These are phyloP conservation scores for Vitis riparia DNA, from an alignment of 164 flowering plant species.

Conservation along the genomic window DNA sequence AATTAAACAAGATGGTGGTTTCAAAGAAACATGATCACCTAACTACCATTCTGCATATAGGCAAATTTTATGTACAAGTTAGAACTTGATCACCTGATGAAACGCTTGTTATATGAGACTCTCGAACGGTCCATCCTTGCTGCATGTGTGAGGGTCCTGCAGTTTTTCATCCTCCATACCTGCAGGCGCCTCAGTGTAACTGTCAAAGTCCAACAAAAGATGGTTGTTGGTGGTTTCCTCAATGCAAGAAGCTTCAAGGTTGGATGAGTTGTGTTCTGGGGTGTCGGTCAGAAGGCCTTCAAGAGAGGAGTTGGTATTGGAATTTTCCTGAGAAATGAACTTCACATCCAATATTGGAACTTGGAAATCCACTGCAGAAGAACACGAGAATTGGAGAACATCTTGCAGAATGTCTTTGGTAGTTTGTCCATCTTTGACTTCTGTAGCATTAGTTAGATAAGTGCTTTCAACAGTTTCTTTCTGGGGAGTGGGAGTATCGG, in stretches of 20 bases:
- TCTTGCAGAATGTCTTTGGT: slow-evolving; percentile 16
- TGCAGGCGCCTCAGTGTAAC: slow-evolving; percentile 8
- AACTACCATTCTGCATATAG: too few relatives aligned
- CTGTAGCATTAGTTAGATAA: slow-evolving; percentile 6
- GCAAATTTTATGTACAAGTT: too few relatives aligned
- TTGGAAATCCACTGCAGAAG: slow-evolving; percentile 45
- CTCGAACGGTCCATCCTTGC: slow-evolving; percentile 16
- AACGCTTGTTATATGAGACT: slow-evolving; percentile 36
- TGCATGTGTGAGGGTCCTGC: slow-evolving; percentile 9
- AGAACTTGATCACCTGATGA: not conserved
- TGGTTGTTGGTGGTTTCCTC: slow-evolving; percentile 15
- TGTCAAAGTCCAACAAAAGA: slow-evolving; percentile 29
- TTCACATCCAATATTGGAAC: slow-evolving; percentile 63
- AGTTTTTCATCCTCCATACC: slow-evolving; percentile 14
- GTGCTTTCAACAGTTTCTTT: slow-evolving; percentile 4
- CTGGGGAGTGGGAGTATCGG: not conserved
- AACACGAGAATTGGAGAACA: slow-evolving; percentile 16
- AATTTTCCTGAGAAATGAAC: slow-evolving; percentile 32
- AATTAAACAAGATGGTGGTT: too few relatives aligned
- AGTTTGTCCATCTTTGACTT: slow-evolving; percentile 1
- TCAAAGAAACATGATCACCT: too few relatives aligned
- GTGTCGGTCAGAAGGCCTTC: slow-evolving; percentile 48
- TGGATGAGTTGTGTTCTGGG: not conserved
- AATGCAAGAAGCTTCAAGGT: slow-evolving; percentile 13
- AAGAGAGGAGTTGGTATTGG: slow-evolving; percentile 23